Evolutionary conservation across 2,329 filamentous ascomycete species (phyloP).

Genomic region (Mycosphaerella sp.): DNA sequence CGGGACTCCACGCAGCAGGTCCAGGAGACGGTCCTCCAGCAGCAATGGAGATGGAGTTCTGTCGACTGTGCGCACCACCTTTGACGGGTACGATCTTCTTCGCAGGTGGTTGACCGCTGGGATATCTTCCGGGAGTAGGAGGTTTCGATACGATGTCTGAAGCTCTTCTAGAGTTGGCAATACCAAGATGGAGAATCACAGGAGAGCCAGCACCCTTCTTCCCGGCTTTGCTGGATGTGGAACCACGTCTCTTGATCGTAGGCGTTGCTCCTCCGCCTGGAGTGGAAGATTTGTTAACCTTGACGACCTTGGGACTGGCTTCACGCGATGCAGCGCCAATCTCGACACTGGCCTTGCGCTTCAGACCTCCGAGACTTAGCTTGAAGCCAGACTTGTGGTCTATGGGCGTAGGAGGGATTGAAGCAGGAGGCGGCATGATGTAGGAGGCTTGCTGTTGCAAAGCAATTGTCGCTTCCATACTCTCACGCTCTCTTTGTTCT

Average conservation of each 20-base stretch:
- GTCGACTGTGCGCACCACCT: conserved; percentile 4
- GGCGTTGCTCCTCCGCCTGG: conserved; percentile 12
- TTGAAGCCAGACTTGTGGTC: conserved; percentile 26
- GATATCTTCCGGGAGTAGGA: conserved; percentile 10
- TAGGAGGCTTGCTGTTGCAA: conserved; percentile 10
- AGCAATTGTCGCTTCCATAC: conserved; percentile 11
- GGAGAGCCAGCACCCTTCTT: conserved; percentile 6
- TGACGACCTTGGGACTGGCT: conserved; percentile 26
- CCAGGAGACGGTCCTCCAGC: conserved; percentile 2
- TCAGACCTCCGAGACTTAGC: conserved; percentile 23
- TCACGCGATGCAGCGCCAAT: conserved; percentile 15
- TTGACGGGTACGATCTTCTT: conserved; percentile 12
- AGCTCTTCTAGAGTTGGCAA: conserved; percentile 13
- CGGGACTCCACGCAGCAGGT: background rate
- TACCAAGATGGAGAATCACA: conserved; percentile 15
- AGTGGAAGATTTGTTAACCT: conserved; percentile 21
- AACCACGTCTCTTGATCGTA: conserved; percentile 3
- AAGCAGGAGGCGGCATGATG: conserved; percentile 15
- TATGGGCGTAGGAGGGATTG: conserved; percentile 11
- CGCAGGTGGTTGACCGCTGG: conserved; percentile 6
- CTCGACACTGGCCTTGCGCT: conserved; percentile 27
- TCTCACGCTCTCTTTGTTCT: conserved; percentile 11
- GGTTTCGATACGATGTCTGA: conserved; percentile 20
- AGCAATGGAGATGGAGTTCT: conserved; percentile 10
- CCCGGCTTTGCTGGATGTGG: conserved; percentile 6